A percentile compares a stretch with the other conserved stretches of the same genome.
phyloP scores from a whole-genome alignment of 169 alveolate species.

The Plasmodium vivax region DNA sequence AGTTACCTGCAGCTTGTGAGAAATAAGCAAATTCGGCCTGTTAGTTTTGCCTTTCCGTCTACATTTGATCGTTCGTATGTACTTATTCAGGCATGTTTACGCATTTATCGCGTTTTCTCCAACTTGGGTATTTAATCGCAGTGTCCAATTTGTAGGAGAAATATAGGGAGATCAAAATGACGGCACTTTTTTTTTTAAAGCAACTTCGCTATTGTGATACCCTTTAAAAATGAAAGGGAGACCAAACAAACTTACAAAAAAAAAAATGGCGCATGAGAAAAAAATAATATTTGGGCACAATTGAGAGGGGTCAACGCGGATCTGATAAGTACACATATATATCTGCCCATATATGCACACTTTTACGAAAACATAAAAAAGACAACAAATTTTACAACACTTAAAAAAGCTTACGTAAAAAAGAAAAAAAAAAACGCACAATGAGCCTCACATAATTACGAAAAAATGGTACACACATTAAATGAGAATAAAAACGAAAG shows the following conservation, averaged over 20 bases:
- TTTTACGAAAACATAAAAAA: slow-evolving; percentile 1
- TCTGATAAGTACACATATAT: not conserved
- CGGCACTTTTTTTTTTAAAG: not conserved
- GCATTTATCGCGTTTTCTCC: not conserved
- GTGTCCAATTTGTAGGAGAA: not conserved
- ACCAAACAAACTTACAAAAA: not conserved
- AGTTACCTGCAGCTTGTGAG: not conserved
- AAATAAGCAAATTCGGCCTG: not conserved
- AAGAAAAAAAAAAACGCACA: not conserved
- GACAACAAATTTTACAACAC: slow-evolving; percentile 38
- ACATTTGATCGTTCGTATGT: not conserved
- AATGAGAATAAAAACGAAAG: not conserved
- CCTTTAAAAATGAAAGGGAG: slow-evolving; percentile 11
- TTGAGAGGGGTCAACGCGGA: not conserved
- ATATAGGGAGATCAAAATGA: not conserved
- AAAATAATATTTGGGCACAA: not conserved
- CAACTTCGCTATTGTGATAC: not conserved
- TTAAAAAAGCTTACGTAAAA: not conserved
- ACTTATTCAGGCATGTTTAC: not conserved
- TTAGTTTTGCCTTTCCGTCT: not conserved
- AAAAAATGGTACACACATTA: not conserved
- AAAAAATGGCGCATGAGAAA: not conserved
- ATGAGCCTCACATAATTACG: not conserved
- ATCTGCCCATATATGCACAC: not conserved
- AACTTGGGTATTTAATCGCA: not conserved